Evolutionary conservation across 768 basidiomycete species (phyloP).

Genomic region (Podaxis sp.): DNA sequence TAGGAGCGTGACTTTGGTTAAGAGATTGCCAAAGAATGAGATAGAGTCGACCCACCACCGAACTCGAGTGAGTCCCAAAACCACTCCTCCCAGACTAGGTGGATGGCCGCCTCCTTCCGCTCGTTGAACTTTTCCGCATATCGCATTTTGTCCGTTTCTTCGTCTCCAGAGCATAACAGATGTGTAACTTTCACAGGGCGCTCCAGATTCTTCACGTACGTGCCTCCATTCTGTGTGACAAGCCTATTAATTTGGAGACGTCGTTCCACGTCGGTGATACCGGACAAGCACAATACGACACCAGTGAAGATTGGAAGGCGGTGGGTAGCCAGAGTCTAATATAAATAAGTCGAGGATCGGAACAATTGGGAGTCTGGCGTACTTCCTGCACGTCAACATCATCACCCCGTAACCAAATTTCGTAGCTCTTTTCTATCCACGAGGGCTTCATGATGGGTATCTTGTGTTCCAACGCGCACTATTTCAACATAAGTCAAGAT

Average conservation of each 20-base stretch:
- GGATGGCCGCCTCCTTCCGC: conserved; percentile 68
- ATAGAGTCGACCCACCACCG: conserved; percentile 43
- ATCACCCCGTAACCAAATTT: conserved; percentile 76
- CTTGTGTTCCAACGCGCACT: conserved; percentile 83
- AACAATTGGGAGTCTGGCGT: conserved; percentile 18
- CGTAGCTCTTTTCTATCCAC: conserved; percentile 75
- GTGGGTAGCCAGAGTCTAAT: conserved; percentile 56
- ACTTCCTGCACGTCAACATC: conserved; percentile 72
- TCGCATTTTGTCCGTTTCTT: conserved; percentile 72
- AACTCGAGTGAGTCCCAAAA: conserved; percentile 89
- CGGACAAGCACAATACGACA: conserved; percentile 72
- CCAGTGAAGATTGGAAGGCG: conserved; percentile 73
- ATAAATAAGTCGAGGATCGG: neutral
- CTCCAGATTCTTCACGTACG: conserved; percentile 73
- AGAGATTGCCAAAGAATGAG: neutral
- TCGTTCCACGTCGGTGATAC: conserved; percentile 58
- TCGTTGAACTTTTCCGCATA: conserved; percentile 76
- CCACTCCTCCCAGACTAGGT: conserved; percentile 94
- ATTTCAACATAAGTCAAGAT: conserved; percentile 10
- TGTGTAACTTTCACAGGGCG: conserved; percentile 83
- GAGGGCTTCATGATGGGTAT: conserved; percentile 77
- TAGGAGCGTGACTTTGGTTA: conserved; percentile 19
- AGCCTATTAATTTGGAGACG: conserved; percentile 65
- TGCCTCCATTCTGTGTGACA: conserved; percentile 59
- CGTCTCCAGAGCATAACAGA: conserved; percentile 70